Evolutionary conservation across 441 rosid genomes (phyloP).

Genomic region (Geranium incanum): DNA sequence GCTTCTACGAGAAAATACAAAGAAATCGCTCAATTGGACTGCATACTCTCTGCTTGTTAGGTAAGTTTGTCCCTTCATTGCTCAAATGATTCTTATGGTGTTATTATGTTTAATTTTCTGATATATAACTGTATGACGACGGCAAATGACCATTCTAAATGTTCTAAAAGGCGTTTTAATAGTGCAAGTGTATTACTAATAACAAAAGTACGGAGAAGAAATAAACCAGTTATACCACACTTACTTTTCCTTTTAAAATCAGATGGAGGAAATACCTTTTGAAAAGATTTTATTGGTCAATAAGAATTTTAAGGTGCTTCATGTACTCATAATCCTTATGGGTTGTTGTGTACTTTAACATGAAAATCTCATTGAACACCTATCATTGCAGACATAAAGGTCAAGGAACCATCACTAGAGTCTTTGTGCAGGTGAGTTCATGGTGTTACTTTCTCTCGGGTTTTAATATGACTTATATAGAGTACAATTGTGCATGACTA

Average conservation of each 20-base stretch:
- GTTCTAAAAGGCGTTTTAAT: not conserved
- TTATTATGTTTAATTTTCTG: not conserved
- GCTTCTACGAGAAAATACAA: constrained; percentile 77
- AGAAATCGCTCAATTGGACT: constrained; percentile 59
- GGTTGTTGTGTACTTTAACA: constrained; percentile 4
- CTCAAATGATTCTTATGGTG: not conserved
- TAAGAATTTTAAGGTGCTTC: not conserved
- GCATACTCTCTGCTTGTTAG: constrained; percentile 84
- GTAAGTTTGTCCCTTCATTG: constrained; percentile 25
- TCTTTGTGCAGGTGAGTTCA: constrained; percentile 62
- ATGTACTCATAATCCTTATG: not conserved
- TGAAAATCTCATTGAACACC: constrained; percentile 7
- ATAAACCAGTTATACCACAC: not conserved
- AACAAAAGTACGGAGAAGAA: not conserved
- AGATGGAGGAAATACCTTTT: not conserved
- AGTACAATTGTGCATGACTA: not conserved
- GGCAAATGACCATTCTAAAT: not conserved
- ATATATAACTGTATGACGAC: not conserved
- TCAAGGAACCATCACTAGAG: constrained; percentile 86
- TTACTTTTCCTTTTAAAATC: not conserved
- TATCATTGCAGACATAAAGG: constrained; percentile 59
- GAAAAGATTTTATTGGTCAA: not conserved
- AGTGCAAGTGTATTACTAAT: not conserved
- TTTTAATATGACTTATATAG: not conserved
- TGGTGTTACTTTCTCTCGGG: not conserved